Base-by-base conservation (phyloP, 225 moss, liverwort and hornwort genomes). In the Ulota crispa region DNA sequence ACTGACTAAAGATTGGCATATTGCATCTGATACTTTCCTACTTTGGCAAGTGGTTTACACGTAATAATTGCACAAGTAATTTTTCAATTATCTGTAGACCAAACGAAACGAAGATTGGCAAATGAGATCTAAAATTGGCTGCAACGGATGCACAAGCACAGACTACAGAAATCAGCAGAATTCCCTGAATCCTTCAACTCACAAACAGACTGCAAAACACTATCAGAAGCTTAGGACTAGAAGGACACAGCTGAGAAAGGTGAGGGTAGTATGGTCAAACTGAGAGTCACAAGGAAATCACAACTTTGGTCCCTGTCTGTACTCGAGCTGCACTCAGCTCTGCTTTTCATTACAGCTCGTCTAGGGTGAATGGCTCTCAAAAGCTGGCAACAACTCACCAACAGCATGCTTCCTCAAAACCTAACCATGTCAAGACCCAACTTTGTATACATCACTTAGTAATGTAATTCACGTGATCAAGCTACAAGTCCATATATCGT, bases 371-470 rank as follows among this genome's bases (percentile, higher is more conserved):
- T 83, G 83, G 83, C 81, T 91, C 79, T 89, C 83, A 91, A 75
- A 85, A 87, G 88, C 88, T 91, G 91, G 78, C 78, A 88, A 85
- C 76, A 84, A 84, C 90, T 89, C 88, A 91, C 81, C 88, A 91
- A 84, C 91, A 91, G 86, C 84, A 85, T 77, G 83, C 79, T 88
- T 91, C 87, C 86, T 88, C 80, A 91, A 88, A 88, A 78, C 84
- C 78, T 83, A 82, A 84, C 77, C 82, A 82, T 80, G 79, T 83
- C 87, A 89, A 89, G 76, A 85, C 65, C 82, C 85, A 85, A 72
- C 85, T 87, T 87, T 53, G 78, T 80, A 79, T 81, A 74, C 83
- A 87, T 80, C 65, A 82, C 77, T 80, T 77, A 87, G 85, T 70
- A 68, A 68, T 63, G 69, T 76, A 68, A 75, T 75, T 86, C 39